Conservation (phyloP, 2,329 filamentous ascomycete species). For the Fusarium sp. region DNA sequence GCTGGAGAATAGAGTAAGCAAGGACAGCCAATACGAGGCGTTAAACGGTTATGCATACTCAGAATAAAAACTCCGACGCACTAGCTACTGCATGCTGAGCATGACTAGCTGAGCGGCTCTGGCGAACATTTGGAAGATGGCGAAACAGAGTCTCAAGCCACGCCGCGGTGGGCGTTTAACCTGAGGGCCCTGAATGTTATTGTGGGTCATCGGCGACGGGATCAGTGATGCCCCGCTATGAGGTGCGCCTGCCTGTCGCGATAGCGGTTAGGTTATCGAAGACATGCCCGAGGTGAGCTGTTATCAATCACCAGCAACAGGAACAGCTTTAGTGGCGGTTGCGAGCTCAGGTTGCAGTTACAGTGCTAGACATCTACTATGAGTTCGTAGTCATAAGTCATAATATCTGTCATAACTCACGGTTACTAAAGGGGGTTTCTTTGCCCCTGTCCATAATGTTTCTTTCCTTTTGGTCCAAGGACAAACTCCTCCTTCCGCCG, state of each 20-base stretch:
- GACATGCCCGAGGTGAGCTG: constrained; percentile 2
- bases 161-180: constrained; percentile 28
- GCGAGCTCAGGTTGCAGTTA: constrained; percentile 11
- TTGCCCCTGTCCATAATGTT: constrained; percentile 21
- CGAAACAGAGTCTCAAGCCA: constrained; percentile 21
- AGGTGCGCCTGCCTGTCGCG: constrained; percentile 8
- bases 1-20: not conserved
- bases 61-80: constrained; percentile 25
- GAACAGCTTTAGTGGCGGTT: constrained; percentile 16
- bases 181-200: not conserved
- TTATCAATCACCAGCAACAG: not conserved
- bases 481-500: constrained; percentile 24
- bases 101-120: constrained; percentile 27
- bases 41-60: constrained; percentile 35
- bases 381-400: too few species aligned
- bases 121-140: constrained; percentile 9
- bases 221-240: constrained; percentile 11
- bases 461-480: constrained; percentile 21
- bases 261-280: constrained; percentile 17
- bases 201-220: constrained; percentile 21
- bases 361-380: not conserved
- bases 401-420: constrained; percentile 1
- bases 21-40: constrained; percentile 23
- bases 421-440: constrained; percentile 17
- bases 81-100: constrained; percentile 35